These are phyloP conservation scores for Lanmaoa rubissima DNA, from an alignment of 768 basidiomycete species.

Conservation along the genomic window DNA sequence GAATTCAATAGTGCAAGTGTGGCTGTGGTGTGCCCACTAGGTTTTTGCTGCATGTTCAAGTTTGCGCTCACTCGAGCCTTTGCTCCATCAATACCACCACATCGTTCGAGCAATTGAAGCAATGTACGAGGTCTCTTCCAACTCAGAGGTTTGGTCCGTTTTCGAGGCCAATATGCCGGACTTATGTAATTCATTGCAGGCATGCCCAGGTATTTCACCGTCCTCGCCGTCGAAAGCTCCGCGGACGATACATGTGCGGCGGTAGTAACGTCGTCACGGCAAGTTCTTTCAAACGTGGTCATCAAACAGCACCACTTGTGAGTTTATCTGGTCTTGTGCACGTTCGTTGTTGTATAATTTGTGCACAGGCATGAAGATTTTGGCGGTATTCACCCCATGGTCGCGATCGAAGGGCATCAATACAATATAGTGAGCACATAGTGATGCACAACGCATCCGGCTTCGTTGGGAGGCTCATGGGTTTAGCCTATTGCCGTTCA, in stretches of 20 bases:
- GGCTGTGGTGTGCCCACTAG: neutral
- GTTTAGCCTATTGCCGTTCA: conserved; percentile 69
- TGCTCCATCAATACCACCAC: neutral
- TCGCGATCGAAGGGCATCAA: conserved; percentile 77
- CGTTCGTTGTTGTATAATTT: neutral
- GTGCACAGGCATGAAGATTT: conserved; percentile 25
- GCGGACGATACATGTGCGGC: conserved; percentile 95
- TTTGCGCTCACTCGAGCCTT: neutral
- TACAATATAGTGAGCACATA: conserved; percentile 58
- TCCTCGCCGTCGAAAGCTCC: conserved; percentile 77
- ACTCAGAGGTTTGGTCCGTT: neutral
- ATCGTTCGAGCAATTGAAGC: too few species aligned
- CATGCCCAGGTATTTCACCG: conserved; percentile 44
- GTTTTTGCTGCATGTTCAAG: conserved; percentile 2
- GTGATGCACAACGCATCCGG: neutral
- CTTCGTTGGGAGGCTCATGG: neutral
- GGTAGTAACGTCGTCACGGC: conserved; percentile 67
- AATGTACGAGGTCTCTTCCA: neutral
- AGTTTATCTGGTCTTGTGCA: conserved; percentile 12
- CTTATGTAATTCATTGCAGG: neutral
- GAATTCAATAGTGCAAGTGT: neutral
- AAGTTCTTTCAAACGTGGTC: conserved; percentile 82
- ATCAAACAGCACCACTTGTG: conserved; percentile 74
- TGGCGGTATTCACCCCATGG: conserved; percentile 77
- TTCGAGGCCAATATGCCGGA: neutral